Evolutionary conservation across 768 basidiomycete genomes (phyloP).

Genomic region (Mycena polygramma): DNA sequence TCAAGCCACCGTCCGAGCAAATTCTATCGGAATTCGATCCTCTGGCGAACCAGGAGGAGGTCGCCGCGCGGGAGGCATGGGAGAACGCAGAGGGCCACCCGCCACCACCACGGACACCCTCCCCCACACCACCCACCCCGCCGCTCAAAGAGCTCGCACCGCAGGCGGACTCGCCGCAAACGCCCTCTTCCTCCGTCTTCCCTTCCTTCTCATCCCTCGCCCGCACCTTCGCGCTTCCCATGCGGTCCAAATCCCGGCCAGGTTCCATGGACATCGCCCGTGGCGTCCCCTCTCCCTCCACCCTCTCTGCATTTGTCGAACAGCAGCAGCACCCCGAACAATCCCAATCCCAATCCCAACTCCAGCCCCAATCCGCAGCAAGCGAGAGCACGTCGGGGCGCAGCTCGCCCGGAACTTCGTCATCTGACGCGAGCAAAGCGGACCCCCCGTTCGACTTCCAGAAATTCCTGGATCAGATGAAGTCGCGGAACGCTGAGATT

Average conservation of each 20-base stretch:
- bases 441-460: slow-evolving; percentile 89
- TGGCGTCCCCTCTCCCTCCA: slow-evolving; percentile 68
- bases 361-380: slow-evolving; percentile 39
- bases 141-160: slow-evolving; percentile 52
- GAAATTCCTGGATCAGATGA: slow-evolving; percentile 95
- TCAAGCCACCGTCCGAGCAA: slow-evolving; percentile 46
- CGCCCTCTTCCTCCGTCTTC: slow-evolving; percentile 60
- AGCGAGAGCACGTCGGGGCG: slow-evolving; percentile 32
- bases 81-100: slow-evolving; percentile 72
- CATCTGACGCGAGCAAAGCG: slow-evolving; percentile 48
- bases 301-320: slow-evolving; percentile 65
- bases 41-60: slow-evolving; percentile 67
- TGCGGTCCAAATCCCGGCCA: slow-evolving; percentile 66
- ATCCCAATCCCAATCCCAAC: not conserved
- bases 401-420: slow-evolving; percentile 34
- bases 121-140: slow-evolving; percentile 51
- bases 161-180: slow-evolving; percentile 39
- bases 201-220: slow-evolving; percentile 77
- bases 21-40: slow-evolving; percentile 80
- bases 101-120: slow-evolving; percentile 58
- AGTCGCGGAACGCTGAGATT: slow-evolving; percentile 87
- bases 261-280: slow-evolving; percentile 72
- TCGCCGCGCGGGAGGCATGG: slow-evolving; percentile 76
- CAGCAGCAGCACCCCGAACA: slow-evolving; percentile 53
- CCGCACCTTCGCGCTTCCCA: slow-evolving; percentile 70